phyloP scores from a whole-genome alignment of 768 basidiomycete genomes.

The Rickenella mellea region DNA sequence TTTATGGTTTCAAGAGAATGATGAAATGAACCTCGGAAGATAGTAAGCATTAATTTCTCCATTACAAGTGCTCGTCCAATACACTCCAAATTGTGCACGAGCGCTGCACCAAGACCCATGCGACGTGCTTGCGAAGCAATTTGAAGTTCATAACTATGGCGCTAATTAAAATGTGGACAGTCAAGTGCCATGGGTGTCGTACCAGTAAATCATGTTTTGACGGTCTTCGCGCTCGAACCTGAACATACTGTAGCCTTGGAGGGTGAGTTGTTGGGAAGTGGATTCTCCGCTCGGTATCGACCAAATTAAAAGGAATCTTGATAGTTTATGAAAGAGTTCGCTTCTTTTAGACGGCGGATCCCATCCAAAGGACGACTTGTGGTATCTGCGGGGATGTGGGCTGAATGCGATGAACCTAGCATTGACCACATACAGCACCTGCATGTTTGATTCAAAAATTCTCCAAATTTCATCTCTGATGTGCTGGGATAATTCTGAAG shows the following conservation, averaged over 20 bases:
- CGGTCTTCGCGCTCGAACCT: constrained; percentile 65
- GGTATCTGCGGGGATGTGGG: not conserved
- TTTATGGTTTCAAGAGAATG: no score
- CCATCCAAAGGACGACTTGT: constrained; percentile 52
- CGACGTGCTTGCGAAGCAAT: constrained; percentile 35
- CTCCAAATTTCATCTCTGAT: constrained; percentile 41
- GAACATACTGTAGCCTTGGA: constrained; percentile 49
- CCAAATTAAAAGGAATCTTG: constrained; percentile 49
- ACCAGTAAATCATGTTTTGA: constrained; percentile 67
- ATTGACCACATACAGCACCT: constrained; percentile 19
- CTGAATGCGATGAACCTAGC: not conserved
- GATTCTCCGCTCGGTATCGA: constrained; percentile 4
- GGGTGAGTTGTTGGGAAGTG: constrained; percentile 18
- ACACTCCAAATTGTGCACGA: constrained; percentile 39
- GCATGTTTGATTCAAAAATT: constrained; percentile 51
- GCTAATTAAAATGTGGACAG: not conserved
- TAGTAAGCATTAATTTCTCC: constrained; percentile 69
- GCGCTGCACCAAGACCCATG: constrained; percentile 46
- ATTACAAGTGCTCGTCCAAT: constrained; percentile 47
- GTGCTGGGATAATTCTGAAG: constrained; percentile 23
- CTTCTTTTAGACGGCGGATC: constrained; percentile 40
- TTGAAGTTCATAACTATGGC: constrained; percentile 56
- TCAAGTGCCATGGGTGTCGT: constrained; percentile 7
- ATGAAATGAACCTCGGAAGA: constrained; percentile 73
- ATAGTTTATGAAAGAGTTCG: constrained; percentile 51